Evolutionary conservation across 352 stramenopile genomes (phyloP).

Genomic region (Thalassiosira allenii): DNA sequence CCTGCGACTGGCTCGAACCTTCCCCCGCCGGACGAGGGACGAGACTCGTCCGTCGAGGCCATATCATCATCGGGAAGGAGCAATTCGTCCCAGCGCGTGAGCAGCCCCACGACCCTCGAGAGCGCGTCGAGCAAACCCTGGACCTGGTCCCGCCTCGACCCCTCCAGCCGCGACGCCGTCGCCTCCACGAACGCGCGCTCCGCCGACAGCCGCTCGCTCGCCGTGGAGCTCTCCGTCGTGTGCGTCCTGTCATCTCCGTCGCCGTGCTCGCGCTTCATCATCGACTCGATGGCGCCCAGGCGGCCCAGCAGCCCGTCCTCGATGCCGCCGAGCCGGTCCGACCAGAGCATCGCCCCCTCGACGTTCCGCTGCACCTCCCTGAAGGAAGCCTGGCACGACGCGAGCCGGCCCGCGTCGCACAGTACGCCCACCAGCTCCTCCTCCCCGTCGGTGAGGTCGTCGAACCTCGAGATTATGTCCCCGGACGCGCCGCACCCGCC

Average conservation of each 20-base stretch:
- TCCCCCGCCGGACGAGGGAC: neutral
- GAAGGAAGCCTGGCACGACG: slow-evolving; percentile 9
- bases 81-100: slow-evolving; percentile 25
- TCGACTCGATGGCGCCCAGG: slow-evolving; percentile 13
- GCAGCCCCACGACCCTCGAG: neutral
- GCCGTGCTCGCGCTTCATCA: slow-evolving; percentile 5
- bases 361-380: slow-evolving; percentile 2
- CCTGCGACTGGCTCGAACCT: neutral
- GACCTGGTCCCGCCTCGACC: slow-evolving; percentile 1
- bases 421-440: slow-evolving; percentile 26
- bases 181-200: slow-evolving; percentile 27
- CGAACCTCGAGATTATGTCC: slow-evolving; percentile 14
- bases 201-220: slow-evolving; percentile 10
- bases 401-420: slow-evolving; percentile 1
- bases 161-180: slow-evolving; percentile 3
- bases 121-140: neutral
- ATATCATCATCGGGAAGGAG: neutral
- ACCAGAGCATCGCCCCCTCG: neutral
- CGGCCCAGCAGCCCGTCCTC: slow-evolving; percentile 5
- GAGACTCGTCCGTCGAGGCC: neutral
- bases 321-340: neutral
- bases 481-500: slow-evolving; percentile 6
- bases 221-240: slow-evolving; percentile 23
- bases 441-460: slow-evolving; percentile 18
- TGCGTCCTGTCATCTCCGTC: slow-evolving; percentile 33